Conservation (phyloP, 2,329 filamentous ascomycete genomes). For the Plenodomus tracheiphilus region DNA sequence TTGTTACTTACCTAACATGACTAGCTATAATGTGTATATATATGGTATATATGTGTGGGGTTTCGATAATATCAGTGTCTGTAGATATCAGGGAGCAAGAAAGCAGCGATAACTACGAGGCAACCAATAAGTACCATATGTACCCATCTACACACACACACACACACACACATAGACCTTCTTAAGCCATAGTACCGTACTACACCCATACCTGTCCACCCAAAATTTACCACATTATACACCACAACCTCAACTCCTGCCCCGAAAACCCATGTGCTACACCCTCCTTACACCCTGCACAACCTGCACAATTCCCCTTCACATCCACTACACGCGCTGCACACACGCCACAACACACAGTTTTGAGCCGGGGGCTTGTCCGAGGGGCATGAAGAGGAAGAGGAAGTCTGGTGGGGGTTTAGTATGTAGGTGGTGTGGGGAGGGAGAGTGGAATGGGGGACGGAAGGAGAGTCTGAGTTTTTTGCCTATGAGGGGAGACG, state of each 20-base stretch:
- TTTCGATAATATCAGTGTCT: too few species aligned
- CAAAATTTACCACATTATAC: background rate
- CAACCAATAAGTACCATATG: too few species aligned
- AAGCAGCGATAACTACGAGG: too few species aligned
- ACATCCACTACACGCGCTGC: conserved; percentile 25
- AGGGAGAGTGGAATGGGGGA: conserved; percentile 10
- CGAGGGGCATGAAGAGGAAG: conserved; percentile 26
- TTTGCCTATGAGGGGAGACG: background rate
- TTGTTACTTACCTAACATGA: too few species aligned
- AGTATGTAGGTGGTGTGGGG: conserved; percentile 18
- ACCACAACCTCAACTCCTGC: background rate
- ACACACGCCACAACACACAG: conserved; percentile 21
- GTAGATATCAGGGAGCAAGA: too few species aligned
- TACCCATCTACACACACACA: too few species aligned
- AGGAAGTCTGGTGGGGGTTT: too few species aligned
- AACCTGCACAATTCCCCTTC: conserved; percentile 11
- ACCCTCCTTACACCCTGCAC: conserved; percentile 25
- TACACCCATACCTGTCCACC: background rate
- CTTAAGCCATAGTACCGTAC: too few species aligned
- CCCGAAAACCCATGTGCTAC: conserved; percentile 26
- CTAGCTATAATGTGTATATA: too few species aligned
- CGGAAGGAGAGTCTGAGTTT: conserved; percentile 23
- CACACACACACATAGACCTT: too few species aligned
- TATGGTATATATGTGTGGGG: too few species aligned
- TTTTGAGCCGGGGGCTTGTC: conserved; percentile 23